Percentiles rank a stretch among this genome's conserved stretches.
These are phyloP conservation scores for Calonectria pauciramosa DNA, from an alignment of 2,329 filamentous ascomycete genomes.

Conservation along the genomic window DNA sequence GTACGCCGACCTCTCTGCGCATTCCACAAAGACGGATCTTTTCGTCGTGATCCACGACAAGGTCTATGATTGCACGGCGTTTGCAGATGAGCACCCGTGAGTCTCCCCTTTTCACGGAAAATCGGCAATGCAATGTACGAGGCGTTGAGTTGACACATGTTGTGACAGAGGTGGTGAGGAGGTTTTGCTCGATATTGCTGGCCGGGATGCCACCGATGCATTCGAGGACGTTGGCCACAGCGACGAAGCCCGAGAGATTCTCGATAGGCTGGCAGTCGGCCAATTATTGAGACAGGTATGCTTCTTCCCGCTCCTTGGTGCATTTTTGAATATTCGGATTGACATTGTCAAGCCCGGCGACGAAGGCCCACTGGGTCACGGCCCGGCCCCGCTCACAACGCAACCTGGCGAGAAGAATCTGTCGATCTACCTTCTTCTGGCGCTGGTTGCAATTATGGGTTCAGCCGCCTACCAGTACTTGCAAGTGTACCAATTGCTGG, in stretches of 20 bases:
- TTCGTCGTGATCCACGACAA: constrained; percentile 91
- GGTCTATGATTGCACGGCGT: constrained; percentile 85
- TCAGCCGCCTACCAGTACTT: constrained; percentile 1
- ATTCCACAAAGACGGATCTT: constrained; percentile 89
- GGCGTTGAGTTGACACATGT: background rate
- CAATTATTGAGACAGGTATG: background rate
- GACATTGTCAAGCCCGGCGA: constrained; percentile 8
- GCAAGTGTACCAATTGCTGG: background rate
- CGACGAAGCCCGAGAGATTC: constrained; percentile 25
- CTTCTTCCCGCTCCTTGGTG: background rate
- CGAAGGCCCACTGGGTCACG: background rate
- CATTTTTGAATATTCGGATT: background rate
- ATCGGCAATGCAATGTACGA: background rate
- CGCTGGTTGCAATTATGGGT: background rate
- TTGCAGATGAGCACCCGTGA: constrained; percentile 92
- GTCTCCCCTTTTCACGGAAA: constrained; percentile 45
- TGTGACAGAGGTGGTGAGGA: constrained; percentile 21
- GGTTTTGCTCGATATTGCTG: constrained; percentile 13
- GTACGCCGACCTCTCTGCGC: constrained; percentile 79
- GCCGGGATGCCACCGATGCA: constrained; percentile 26
- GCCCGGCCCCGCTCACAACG: background rate
- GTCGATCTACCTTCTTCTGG: background rate
- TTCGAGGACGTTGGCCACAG: constrained; percentile 31
- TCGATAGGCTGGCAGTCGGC: background rate
- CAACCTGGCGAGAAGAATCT: background rate